phyloP scores from a whole-genome alignment of 148 eudicot species.

The Amaranthus hypochondriacus region DNA sequence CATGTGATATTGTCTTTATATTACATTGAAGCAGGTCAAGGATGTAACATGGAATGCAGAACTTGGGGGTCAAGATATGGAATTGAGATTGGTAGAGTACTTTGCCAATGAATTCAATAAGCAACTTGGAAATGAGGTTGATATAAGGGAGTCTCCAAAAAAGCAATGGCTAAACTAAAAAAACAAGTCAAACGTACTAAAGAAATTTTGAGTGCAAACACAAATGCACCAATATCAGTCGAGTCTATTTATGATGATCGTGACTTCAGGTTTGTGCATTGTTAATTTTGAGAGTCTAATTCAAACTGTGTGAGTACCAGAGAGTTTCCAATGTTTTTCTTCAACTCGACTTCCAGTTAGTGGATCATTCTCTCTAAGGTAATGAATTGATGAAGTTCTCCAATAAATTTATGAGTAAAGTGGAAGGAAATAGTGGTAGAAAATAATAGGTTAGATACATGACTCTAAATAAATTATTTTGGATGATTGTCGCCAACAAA shows the following conservation, averaged over 20 bases:
- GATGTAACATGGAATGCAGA: conserved; percentile 93
- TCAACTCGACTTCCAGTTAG: background rate
- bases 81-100: conserved; percentile 79
- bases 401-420: no score
- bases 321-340: background rate
- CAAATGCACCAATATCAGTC: conserved; percentile 86
- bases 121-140: conserved; percentile 71
- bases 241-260: conserved; percentile 92
- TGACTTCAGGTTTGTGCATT: conserved; percentile 74
- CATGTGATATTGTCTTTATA: background rate
- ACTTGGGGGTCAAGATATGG: conserved; percentile 94
- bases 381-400: no score
- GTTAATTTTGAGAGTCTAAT: background rate
- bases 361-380: background rate
- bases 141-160: conserved; percentile 75
- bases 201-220: conserved; percentile 93
- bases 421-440: no score
- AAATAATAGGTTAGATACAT: no score
- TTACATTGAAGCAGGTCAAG: conserved; percentile 48
- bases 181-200: conserved; percentile 98
- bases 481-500: no score
- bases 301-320: background rate
- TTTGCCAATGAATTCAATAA: conserved; percentile 90
- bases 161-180: conserved; percentile 98
- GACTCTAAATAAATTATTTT: no score